Conservation (phyloP, 495 filamentous ascomycete genomes). For the Patellaria atrata region DNA sequence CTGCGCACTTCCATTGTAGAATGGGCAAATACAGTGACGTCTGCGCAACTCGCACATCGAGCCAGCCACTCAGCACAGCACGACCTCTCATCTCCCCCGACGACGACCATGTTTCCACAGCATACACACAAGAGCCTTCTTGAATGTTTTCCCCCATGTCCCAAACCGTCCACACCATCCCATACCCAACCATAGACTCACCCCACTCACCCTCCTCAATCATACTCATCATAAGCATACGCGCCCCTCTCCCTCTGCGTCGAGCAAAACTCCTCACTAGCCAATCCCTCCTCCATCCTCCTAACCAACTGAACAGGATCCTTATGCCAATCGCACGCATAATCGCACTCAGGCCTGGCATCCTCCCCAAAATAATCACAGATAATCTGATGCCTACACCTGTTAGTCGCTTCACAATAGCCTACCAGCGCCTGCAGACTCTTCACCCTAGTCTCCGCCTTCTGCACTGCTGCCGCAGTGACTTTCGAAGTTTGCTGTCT, state of each 20-base stretch:
- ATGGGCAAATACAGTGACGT: no score
- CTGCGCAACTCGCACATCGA: no score
- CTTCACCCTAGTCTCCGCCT: constrained; percentile 29
- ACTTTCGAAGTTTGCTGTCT: constrained; percentile 10
- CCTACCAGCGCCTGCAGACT: constrained; percentile 39
- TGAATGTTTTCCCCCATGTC: no score
- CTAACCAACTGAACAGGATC: constrained; percentile 46
- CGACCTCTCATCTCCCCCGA: no score
- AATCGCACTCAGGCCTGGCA: constrained; percentile 50
- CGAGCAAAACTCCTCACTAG: constrained; percentile 58
- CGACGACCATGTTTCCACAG: no score
- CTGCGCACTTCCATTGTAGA: no score
- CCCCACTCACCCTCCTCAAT: no score
- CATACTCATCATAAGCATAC: constrained; percentile 23
- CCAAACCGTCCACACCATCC: no score
- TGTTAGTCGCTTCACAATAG: constrained; percentile 64
- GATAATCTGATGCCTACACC: constrained; percentile 65
- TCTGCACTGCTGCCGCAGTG: constrained; percentile 25
- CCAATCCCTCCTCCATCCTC: constrained; percentile 46
- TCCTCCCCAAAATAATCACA: constrained; percentile 69
- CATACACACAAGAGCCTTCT: no score
- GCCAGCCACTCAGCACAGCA: no score
- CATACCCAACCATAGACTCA: no score
- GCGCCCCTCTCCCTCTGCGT: constrained; percentile 50
- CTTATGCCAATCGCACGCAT: constrained; percentile 85